Evolutionary conservation across 495 filamentous ascomycete species (phyloP).

Genomic region (Hypomontagnella submonticulosa): DNA sequence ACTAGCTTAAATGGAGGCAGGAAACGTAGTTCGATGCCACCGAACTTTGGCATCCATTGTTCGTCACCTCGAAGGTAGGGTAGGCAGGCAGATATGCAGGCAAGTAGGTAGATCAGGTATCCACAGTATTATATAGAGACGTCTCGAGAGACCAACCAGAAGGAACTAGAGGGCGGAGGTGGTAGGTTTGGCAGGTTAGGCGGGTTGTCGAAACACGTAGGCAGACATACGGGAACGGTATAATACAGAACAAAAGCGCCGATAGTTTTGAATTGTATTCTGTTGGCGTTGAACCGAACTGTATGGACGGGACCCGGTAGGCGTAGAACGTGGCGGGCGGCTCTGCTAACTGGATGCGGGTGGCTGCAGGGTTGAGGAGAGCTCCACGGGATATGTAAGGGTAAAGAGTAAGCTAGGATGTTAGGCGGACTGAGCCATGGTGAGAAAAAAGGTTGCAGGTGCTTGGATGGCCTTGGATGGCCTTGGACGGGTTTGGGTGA

Average conservation of each 20-base stretch:
- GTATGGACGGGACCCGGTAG: slow-evolving; percentile 16
- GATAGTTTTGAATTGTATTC: slow-evolving; percentile 22
- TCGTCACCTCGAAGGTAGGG: slow-evolving; percentile 34
- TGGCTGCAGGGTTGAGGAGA: slow-evolving; percentile 43
- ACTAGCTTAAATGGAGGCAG: slow-evolving; percentile 40
- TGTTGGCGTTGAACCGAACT: slow-evolving; percentile 7
- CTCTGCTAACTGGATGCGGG: slow-evolving; percentile 51
- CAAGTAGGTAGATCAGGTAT: slow-evolving; percentile 16
- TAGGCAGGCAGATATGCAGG: slow-evolving; percentile 23
- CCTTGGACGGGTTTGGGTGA: neutral
- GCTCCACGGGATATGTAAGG: slow-evolving; percentile 14
- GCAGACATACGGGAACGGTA: slow-evolving; percentile 36
- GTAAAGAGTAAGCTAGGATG: slow-evolving; percentile 33
- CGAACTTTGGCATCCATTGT: slow-evolving; percentile 54
- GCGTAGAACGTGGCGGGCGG: slow-evolving; percentile 43
- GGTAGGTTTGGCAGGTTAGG: slow-evolving; percentile 2
- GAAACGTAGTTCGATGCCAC: slow-evolving; percentile 47
- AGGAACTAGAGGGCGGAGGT: slow-evolving; percentile 18
- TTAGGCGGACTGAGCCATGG: slow-evolving; percentile 45
- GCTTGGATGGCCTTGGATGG: slow-evolving; percentile 5
- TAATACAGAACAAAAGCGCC: slow-evolving; percentile 17
- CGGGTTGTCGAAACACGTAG: slow-evolving; percentile 39
- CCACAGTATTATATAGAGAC: slow-evolving; percentile 14
- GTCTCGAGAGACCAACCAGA: slow-evolving; percentile 5
- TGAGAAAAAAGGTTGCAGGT: slow-evolving; percentile 11